Conservation (phyloP, 495 filamentous ascomycete species). For the Lophiostoma macrostomum region DNA sequence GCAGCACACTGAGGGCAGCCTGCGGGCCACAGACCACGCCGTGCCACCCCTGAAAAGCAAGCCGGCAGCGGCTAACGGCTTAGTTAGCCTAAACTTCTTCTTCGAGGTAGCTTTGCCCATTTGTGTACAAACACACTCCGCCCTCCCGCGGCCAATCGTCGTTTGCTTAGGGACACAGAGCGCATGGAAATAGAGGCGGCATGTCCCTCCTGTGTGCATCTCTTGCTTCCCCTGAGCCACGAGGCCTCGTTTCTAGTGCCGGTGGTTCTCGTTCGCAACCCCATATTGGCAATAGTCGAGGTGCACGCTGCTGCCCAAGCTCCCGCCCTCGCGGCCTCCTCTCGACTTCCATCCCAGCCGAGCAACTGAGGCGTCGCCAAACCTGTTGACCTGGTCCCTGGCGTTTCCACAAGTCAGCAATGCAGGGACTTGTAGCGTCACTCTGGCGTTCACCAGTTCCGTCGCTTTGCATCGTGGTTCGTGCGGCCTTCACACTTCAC, state of each 20-base stretch:
- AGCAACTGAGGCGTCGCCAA: constrained; percentile 17
- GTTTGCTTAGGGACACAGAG: too few relatives aligned
- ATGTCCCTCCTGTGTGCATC: not conserved
- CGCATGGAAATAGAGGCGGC: too few relatives aligned
- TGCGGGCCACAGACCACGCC: too few relatives aligned
- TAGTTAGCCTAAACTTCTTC: too few relatives aligned
- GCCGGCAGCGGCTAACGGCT: too few relatives aligned
- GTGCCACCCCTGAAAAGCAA: too few relatives aligned
- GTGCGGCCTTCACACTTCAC: not conserved
- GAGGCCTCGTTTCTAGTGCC: too few relatives aligned
- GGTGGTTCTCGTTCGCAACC: not conserved
- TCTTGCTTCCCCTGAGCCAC: not conserved
- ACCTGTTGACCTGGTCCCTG: constrained; percentile 6
- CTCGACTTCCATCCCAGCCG: not conserved
- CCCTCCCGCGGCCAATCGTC: too few relatives aligned
- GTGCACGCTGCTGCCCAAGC: too few relatives aligned
- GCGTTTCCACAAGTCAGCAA: not conserved
- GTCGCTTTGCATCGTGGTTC: not conserved
- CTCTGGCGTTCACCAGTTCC: not conserved
- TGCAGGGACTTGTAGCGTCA: constrained; percentile 2
- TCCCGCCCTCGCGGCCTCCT: not conserved
- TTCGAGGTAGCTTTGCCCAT: too few relatives aligned
- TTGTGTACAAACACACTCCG: too few relatives aligned
- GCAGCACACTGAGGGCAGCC: too few relatives aligned
- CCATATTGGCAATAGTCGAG: constrained; percentile 10